A percentile compares a stretch with the other conserved stretches of the same genome.
Conservation (phyloP, 257 asterid genomes). For the Jaltomata sinuosa region DNA sequence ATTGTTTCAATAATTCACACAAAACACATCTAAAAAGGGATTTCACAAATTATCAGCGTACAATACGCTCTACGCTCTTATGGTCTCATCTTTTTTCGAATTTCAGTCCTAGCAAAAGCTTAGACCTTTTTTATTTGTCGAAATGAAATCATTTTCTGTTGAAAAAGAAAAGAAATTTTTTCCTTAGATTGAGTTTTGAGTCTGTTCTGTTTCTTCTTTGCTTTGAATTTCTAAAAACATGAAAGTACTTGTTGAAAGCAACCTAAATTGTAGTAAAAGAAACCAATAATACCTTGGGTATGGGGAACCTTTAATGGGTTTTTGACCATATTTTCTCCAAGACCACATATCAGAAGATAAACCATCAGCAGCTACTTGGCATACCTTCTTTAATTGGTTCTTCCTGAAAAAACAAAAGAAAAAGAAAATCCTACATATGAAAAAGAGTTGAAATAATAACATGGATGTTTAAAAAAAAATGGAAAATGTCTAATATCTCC, state of each 20-base stretch:
- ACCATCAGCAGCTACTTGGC: constrained; percentile 71
- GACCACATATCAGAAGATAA: constrained; percentile 85
- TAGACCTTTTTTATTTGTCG: too few relatives aligned
- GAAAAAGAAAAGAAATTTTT: not conserved
- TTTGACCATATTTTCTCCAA: constrained; percentile 97
- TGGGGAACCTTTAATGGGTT: constrained; percentile 91
- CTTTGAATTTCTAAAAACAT: not conserved
- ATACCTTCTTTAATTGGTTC: constrained; percentile 59
- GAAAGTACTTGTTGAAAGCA: not conserved
- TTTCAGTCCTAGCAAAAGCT: too few relatives aligned
- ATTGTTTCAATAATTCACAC: too few relatives aligned
- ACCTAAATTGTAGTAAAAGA: not conserved
- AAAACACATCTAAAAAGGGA: too few relatives aligned
- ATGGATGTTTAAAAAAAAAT: not conserved
- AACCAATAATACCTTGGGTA: constrained; percentile 54
- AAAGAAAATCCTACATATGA: not conserved
- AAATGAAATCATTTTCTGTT: not conserved
- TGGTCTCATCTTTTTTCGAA: too few relatives aligned
- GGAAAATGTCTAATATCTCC: not conserved
- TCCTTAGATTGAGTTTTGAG: not conserved
- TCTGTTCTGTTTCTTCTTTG: not conserved
- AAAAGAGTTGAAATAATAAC: not conserved
- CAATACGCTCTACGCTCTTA: too few relatives aligned
- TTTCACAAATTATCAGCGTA: too few relatives aligned
- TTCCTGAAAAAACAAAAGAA: constrained; percentile 31